Conservation (phyloP, 345 rosid species). For the Sonneratia alba region DNA sequence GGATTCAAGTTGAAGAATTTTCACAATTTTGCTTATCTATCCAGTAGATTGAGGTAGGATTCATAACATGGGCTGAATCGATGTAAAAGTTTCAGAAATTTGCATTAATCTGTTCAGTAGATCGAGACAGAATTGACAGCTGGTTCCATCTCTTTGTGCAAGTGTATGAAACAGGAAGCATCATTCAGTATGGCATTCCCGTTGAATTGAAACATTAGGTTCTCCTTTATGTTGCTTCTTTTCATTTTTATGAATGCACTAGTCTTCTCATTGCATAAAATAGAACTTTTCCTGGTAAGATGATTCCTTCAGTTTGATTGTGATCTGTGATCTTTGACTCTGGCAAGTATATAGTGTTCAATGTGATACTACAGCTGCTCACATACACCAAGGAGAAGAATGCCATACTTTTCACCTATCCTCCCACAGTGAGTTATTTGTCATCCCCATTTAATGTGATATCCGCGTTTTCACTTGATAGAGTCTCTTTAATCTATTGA, state of each 20-base stretch:
- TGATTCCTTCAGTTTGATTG: neutral
- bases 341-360: slow-evolving; percentile 79
- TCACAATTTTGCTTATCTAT: neutral
- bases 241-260: neutral
- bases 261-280: neutral
- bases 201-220: neutral
- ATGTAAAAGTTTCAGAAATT: neutral
- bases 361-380: slow-evolving; percentile 79
- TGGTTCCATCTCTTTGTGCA: neutral
- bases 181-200: neutral
- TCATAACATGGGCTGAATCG: too few species aligned
- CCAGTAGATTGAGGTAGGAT: neutral
- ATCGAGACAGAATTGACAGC: neutral
- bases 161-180: neutral
- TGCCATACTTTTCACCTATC: slow-evolving; percentile 81
- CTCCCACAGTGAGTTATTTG: slow-evolving; percentile 53
- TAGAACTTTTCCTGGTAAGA: neutral
- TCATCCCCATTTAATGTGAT: too few species aligned
- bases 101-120: neutral
- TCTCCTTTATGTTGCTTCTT: neutral
- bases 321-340: slow-evolving; percentile 51
- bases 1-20: neutral
- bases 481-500: too few species aligned
- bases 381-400: slow-evolving; percentile 80
- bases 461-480: too few species aligned